phyloP scores from a whole-genome alignment of 768 basidiomycete species.

The Asterophora lycoperdoides region DNA sequence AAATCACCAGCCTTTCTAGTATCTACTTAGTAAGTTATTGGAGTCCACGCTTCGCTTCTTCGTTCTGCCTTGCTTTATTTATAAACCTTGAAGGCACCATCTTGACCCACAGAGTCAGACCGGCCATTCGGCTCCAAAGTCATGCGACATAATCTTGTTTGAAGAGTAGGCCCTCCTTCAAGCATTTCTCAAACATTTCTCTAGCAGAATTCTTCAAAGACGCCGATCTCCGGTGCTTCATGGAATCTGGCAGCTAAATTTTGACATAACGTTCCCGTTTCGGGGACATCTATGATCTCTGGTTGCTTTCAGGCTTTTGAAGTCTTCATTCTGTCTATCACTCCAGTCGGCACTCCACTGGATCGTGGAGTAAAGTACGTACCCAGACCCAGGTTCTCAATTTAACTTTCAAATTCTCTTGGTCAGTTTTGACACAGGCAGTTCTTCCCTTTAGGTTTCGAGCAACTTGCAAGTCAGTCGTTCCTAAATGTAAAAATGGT shows the following conservation, averaged over 20 bases:
- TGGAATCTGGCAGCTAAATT: too few species aligned
- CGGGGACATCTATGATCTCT: conserved; percentile 47
- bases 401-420: conserved; percentile 11
- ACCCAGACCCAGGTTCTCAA: too few species aligned
- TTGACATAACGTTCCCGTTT: conserved; percentile 31
- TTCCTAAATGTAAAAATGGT: background rate
- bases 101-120: too few species aligned
- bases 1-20: too few species aligned
- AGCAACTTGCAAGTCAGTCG: conserved; percentile 40
- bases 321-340: background rate
- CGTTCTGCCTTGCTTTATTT: too few species aligned
- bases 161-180: conserved; percentile 36
- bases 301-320: conserved; percentile 24
- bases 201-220: conserved; percentile 51
- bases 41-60: conserved; percentile 5
- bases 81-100: too few species aligned
- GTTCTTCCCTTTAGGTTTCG: conserved; percentile 44
- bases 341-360: too few species aligned
- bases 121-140: conserved; percentile 25
- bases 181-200: conserved; percentile 39
- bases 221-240: conserved; percentile 50
- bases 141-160: conserved; percentile 14
- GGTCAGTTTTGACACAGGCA: conserved; percentile 61
- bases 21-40: too few species aligned
- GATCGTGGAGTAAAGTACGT: too few species aligned